phyloP scores from a whole-genome alignment of 2,329 filamentous ascomycete genomes.

The Colletotrichum caudatum region DNA sequence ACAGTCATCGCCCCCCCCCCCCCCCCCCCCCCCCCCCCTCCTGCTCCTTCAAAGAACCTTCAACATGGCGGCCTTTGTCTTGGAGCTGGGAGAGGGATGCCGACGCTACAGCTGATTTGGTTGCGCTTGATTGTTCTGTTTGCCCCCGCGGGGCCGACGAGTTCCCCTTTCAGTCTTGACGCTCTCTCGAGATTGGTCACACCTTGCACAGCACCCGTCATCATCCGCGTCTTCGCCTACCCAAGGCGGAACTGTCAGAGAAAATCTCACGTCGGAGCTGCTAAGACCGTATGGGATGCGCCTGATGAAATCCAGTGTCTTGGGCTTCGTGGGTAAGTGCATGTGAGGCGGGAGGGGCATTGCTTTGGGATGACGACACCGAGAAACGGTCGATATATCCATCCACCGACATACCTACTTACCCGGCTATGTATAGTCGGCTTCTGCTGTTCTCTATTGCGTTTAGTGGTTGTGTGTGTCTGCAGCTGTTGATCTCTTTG shows the following conservation, averaged over 20 bases:
- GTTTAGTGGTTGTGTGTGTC: not conserved
- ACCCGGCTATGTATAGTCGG: conserved; percentile 11
- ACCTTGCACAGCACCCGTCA: conserved; percentile 55
- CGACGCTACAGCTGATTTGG: not conserved
- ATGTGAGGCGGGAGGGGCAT: conserved; percentile 10
- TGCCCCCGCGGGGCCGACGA: conserved; percentile 3
- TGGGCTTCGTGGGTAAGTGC: conserved; percentile 43
- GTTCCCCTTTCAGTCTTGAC: conserved; percentile 6
- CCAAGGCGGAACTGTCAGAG: conserved; percentile 50
- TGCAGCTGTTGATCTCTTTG: conserved; percentile 2
- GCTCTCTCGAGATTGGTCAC: conserved; percentile 20
- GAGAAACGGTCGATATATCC: conserved; percentile 22
- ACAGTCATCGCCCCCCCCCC: not conserved
- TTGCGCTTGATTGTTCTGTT: not conserved
- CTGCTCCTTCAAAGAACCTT: not conserved
- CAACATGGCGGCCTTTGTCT: not conserved
- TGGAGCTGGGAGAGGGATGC: not conserved
- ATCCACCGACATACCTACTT: not conserved
- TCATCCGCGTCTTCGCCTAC: conserved; percentile 45
- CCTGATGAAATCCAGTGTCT: conserved; percentile 35
- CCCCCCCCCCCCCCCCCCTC: no score
- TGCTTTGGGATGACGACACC: conserved; percentile 1
- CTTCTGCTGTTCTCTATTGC: conserved; percentile 2
- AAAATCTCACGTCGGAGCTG: conserved; percentile 47
- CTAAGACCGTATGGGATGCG: conserved; percentile 25